phyloP scores from a whole-genome alignment of 1,284 basidiomycete species.

The Malassezia pachydermatis region DNA sequence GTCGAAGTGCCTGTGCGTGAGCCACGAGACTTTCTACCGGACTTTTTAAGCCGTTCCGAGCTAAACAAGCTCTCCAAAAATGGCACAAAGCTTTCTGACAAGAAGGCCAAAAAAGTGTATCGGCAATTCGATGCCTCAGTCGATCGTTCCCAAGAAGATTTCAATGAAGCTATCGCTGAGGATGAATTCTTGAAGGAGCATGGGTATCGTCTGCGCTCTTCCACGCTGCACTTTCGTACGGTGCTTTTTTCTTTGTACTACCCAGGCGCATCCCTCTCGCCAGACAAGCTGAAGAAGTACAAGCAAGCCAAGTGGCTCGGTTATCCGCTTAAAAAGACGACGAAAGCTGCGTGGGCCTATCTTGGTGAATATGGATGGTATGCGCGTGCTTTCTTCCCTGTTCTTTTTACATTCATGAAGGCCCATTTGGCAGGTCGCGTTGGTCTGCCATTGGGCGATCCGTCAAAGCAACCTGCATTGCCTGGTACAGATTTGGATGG shows the following conservation, averaged over 20 bases:
- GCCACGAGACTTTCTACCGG: constrained; percentile 24
- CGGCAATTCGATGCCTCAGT: background rate
- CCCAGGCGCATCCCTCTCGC: constrained; percentile 16
- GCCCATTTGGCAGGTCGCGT: constrained; percentile 23
- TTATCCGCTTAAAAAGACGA: constrained; percentile 23
- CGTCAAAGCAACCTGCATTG: constrained; percentile 15
- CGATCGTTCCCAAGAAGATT: background rate
- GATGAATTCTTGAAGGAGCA: background rate
- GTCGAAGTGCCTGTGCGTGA: constrained; percentile 34
- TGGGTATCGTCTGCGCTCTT: constrained; percentile 19
- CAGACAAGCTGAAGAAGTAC: constrained; percentile 18
- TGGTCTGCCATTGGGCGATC: constrained; percentile 26
- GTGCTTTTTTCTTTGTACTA: constrained; percentile 40
- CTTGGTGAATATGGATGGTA: constrained; percentile 33
- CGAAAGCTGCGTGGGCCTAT: constrained; percentile 23
- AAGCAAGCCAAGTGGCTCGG: constrained; percentile 28
- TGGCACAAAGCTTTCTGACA: constrained; percentile 19
- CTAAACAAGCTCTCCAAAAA: constrained; percentile 14
- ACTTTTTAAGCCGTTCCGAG: constrained; percentile 5
- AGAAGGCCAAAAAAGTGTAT: constrained; percentile 20
- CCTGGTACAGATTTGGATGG: background rate
- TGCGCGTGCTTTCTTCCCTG: constrained; percentile 26
- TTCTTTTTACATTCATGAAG: constrained; percentile 20
- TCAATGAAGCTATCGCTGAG: background rate
- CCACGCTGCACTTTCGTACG: constrained; percentile 32